Evolutionary conservation across 2,329 filamentous ascomycete species (phyloP), one percentile per base, ranked within the genome.

Genomic region (Fusarium citri): DNA sequence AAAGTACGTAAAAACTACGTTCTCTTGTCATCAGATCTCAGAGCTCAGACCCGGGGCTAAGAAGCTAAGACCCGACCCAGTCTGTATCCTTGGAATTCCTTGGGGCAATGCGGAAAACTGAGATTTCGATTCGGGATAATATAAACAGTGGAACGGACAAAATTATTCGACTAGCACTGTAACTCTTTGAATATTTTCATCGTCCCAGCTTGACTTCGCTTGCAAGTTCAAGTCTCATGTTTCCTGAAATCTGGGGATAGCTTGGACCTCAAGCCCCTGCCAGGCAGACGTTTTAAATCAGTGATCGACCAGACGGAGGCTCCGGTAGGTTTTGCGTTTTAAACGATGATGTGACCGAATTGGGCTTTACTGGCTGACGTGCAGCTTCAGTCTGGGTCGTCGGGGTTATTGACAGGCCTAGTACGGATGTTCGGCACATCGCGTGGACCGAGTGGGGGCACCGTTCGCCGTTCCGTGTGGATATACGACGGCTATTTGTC

Each of bases 371-470:
- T 56, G 55, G 62, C 56, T 62, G 55, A 67, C 51, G 45, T 61
- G 59, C 67, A 69, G 49, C 37, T 56, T 26, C 41, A 59, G 47
- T 67, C 59, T 73, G 69, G 57, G 69, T 61, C 57, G 67, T 71
- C 72, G 68, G 67, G 49, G 61, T 59, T 61, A 50, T 23, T 72
- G 53, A 69, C 49, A 62, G 64, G 66, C 48, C 48, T 64, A 48
- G 30, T 53, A 59, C 73, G 73, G 72, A 71, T 64, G 61, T 75
- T 66, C 73, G 73, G 73, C 73, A 75, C 72, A 60, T 74, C 71
- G 72, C 67, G 72, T 71, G 58, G 51, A 55, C 59, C 25, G 72
- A 55, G 71, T 69, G 62, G 60, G 53, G 56, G 49, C 40, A 40
- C 47, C 43, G 66, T 64, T 61, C 62, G 72, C 71, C 62, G 69